A percentile compares a stretch with the other conserved stretches of the same genome.
Conservation (phyloP, 73 alveolate species). For the Symbiodinium natans region DNA sequence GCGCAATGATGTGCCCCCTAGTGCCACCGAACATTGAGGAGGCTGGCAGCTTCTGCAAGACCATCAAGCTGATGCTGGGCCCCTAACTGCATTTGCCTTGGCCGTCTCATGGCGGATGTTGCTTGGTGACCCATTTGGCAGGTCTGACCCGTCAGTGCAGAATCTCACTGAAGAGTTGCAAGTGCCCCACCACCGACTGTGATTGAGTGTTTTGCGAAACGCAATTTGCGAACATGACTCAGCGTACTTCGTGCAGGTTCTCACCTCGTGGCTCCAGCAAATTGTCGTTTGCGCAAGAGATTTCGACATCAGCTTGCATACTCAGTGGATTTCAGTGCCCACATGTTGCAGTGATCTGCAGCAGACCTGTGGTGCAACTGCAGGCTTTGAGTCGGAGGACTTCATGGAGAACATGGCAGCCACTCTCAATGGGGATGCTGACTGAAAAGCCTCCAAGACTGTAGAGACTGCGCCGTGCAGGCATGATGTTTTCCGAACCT, state of each 20-base stretch:
- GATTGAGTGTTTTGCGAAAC: too few species aligned
- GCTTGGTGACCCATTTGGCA: neutral
- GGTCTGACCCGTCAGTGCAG: constrained; percentile 89
- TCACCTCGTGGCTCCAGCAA: constrained; percentile 74
- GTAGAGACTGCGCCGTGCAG: neutral
- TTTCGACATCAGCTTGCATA: constrained; percentile 37
- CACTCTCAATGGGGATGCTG: constrained; percentile 22
- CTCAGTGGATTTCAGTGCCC: neutral
- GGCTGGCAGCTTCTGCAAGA: constrained; percentile 85
- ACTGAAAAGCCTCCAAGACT: neutral
- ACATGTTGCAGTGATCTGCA: too few species aligned
- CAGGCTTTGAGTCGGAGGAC: constrained; percentile 86
- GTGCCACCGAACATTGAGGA: neutral
- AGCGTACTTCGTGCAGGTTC: neutral
- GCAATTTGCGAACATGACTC: too few species aligned
- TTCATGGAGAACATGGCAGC: constrained; percentile 54
- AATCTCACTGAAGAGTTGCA: constrained; percentile 66
- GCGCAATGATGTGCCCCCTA: neutral
- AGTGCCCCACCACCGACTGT: neutral
- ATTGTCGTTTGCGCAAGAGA: constrained; percentile 51
- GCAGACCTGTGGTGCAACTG: neutral
- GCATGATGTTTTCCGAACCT: neutral
- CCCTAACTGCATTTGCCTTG: neutral
- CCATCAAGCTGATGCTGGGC: constrained; percentile 43
- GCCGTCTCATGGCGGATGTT: neutral